Evolutionary conservation across 176 grass and related monocot species (phyloP).

Genomic region (Lolium perenne): DNA sequence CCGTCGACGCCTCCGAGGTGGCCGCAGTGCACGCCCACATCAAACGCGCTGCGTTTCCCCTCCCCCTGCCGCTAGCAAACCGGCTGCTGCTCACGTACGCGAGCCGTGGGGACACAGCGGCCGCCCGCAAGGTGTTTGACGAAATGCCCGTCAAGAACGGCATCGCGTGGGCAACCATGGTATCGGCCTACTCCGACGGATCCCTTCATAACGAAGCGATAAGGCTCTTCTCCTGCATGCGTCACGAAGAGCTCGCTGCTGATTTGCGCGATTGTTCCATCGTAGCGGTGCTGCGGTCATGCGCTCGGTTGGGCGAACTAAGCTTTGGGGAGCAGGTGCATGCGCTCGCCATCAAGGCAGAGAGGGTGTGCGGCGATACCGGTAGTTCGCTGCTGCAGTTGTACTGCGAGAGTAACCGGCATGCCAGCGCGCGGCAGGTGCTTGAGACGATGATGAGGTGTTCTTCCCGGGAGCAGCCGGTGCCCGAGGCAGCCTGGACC

Average conservation of each 20-base stretch:
- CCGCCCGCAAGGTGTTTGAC: constrained; percentile 61
- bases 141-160: constrained; percentile 50
- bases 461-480: not conserved
- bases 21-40: constrained; percentile 59
- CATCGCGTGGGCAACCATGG: constrained; percentile 66
- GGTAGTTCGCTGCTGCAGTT: constrained; percentile 68
- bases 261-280: constrained; percentile 40
- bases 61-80: constrained; percentile 52
- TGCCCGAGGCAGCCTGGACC: constrained; percentile 60
- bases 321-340: constrained; percentile 63
- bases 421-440: constrained; percentile 39
- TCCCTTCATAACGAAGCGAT: constrained; percentile 43
- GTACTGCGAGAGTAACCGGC: constrained; percentile 46
- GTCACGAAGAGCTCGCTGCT: constrained; percentile 15
- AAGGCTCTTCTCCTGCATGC: constrained; percentile 62
- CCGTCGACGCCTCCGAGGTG: constrained; percentile 56
- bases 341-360: constrained; percentile 51
- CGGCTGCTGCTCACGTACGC: constrained; percentile 64
- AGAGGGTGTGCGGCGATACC: constrained; percentile 19
- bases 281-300: constrained; percentile 60
- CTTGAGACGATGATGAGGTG: constrained; percentile 46
- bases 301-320: constrained; percentile 32
- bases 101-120: constrained; percentile 20
- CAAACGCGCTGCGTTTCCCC: no score
- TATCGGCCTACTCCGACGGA: constrained; percentile 45